These are phyloP conservation scores for Candida chilensis DNA, from an alignment of 805 yeast species.

Conservation along the genomic window DNA sequence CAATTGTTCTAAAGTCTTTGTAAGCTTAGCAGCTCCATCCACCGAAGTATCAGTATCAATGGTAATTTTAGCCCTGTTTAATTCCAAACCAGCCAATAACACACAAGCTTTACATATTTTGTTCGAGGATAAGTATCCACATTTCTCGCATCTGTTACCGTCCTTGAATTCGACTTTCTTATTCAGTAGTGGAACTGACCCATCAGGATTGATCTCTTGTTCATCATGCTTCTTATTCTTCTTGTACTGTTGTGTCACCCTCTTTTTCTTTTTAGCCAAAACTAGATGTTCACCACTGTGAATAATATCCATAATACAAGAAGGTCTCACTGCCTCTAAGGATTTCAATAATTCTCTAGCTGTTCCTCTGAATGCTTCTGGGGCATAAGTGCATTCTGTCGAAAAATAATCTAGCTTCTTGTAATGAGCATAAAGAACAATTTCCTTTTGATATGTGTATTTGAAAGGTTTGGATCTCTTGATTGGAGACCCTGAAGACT, in stretches of 20 bases:
- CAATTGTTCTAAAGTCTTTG: constrained; percentile 55
- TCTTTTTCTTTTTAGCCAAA: constrained; percentile 46
- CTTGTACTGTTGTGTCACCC: constrained; percentile 23
- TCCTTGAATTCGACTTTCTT: constrained; percentile 29
- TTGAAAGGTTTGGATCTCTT: constrained; percentile 94
- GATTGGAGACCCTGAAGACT: constrained; percentile 77
- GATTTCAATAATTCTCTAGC: constrained; percentile 89
- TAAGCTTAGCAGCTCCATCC: constrained; percentile 56
- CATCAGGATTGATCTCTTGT: constrained; percentile 49
- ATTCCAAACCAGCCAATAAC: constrained; percentile 74
- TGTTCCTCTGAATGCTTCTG: constrained; percentile 97
- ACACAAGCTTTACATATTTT: constrained; percentile 89
- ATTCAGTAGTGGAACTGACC: constrained; percentile 40
- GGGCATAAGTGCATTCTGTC: constrained; percentile 96
- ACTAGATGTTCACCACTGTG: constrained; percentile 86
- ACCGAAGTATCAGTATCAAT: constrained; percentile 43
- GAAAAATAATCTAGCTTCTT: constrained; percentile 91
- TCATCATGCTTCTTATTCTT: constrained; percentile 23
- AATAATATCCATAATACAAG: constrained; percentile 89
- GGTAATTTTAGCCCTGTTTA: constrained; percentile 55
- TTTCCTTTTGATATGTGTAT: constrained; percentile 93
- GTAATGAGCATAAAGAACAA: constrained; percentile 94
- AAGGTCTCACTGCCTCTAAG: constrained; percentile 82
- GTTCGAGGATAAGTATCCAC: constrained; percentile 90
- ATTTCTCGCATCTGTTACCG: constrained; percentile 74